These are phyloP conservation scores for Umbelopsis vinacea DNA, from an alignment of 192 early-diverging fungal genomes.

Conservation along the genomic window DNA sequence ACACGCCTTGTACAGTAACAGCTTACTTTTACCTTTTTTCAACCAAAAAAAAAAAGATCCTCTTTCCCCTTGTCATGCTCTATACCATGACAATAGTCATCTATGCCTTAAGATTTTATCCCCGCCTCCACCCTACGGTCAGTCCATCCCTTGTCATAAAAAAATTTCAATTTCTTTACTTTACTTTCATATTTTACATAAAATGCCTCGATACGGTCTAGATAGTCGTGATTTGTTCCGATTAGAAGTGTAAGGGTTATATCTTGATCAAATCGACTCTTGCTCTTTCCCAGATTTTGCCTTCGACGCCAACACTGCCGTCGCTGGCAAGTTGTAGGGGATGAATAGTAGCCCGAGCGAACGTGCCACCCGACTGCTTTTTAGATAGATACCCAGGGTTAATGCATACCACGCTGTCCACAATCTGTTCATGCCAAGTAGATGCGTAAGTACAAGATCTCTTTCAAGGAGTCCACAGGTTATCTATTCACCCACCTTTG, in stretches of 20 bases:
- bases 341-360: conserved; percentile 74
- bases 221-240: too few relatives aligned
- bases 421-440: conserved; percentile 32
- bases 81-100: conserved; percentile 6
- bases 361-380: conserved; percentile 78
- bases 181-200: conserved; percentile 2
- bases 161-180: conserved; percentile 36
- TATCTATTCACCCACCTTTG: conserved; percentile 46
- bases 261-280: conserved; percentile 30
- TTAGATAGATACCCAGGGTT: conserved; percentile 84
- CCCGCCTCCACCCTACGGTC: background rate
- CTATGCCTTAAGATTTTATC: background rate
- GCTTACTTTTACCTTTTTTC: background rate
- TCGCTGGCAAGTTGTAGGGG: conserved; percentile 45
- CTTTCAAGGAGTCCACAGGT: too few relatives aligned
- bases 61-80: background rate
- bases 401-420: conserved; percentile 78
- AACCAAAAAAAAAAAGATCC: background rate
- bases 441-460: background rate
- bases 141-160: conserved; percentile 25
- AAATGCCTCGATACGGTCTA: background rate
- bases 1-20: conserved; percentile 2
- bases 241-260: background rate
- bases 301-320: conserved; percentile 18
- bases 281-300: conserved; percentile 26